Base-by-base conservation (phyloP, 1,284 basidiomycete species). In the Salmacisia buchloeana region DNA sequence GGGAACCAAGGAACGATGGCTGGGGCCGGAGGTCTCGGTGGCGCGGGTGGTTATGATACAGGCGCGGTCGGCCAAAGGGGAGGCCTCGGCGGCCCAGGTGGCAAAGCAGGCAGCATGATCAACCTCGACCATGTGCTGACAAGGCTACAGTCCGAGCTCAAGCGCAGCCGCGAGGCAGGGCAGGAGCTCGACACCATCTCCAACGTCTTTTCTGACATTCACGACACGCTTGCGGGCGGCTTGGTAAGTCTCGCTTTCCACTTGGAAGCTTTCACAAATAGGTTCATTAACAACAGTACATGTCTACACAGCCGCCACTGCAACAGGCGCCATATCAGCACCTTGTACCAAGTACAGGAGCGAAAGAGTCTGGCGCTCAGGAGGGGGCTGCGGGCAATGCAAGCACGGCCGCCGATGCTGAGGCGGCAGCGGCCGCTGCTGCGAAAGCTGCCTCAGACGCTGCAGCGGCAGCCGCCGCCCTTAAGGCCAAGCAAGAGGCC, bases 131-230 rank as follows among this genome's bases (percentile, higher is more conserved):
- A 91, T 71, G 90, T 93, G 68, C 82, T 92, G 58, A 87, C 83
- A 69, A 85, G 88, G 49, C 81, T 90, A 2, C 89, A 97, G 82
- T 88, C 87, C 69, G 94, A 97, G 78, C 85, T 98, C 36, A 88
- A 90, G 81, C 94, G 94, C 82, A 94, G 91, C 76, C 87, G 92
- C 21, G 93, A 97, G 76, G 94, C 92, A 0, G 90, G 91, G n/a
- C 84, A 87, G 1, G 94, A 98, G 78, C 83, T 99, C 3, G 87
- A 88, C 71, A 85, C 85, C 0, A 82, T 98, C 41, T 89, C 86
- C 23, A 85, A 85, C n/a, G 85, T 89, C 1, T 92, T 98, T 85
- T 87, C 84, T 54, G 92, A 97, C 38, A 92, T 97, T 54, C 89
- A 93, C 67, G 92, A 96, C 72, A 93, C 91, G 0, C 83, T 99